Evolutionary conservation across 306 rosid species (phyloP).

Genomic region (Acacia crassicarpa): DNA sequence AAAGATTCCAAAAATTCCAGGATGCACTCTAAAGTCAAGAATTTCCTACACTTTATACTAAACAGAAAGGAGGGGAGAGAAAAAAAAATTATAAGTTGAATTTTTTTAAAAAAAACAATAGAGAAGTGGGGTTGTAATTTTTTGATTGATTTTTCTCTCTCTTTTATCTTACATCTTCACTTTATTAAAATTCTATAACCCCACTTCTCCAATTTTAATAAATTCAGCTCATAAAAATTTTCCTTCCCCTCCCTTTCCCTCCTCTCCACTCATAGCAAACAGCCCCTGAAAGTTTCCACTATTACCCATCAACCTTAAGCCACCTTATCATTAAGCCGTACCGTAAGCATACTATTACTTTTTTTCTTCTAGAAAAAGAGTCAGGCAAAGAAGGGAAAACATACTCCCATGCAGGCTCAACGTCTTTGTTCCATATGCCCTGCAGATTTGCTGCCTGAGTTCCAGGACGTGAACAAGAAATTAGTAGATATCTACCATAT

Average conservation of each 20-base stretch:
- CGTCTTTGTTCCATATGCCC: slow-evolving; percentile 87
- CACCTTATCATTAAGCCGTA: slow-evolving; percentile 9
- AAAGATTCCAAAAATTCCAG: not conserved
- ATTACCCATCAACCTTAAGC: not conserved
- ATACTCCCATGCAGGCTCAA: slow-evolving; percentile 92
- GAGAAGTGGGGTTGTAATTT: too few species aligned
- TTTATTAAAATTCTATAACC: too few species aligned
- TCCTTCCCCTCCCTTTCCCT: too few species aligned
- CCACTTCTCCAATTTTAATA: too few species aligned
- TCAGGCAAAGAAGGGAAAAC: slow-evolving; percentile 29
- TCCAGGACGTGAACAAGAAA: slow-evolving; percentile 85
- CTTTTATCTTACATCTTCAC: too few species aligned
- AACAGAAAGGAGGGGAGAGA: too few species aligned
- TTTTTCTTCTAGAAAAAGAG: not conserved
- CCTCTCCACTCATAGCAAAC: too few species aligned
- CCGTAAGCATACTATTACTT: not conserved
- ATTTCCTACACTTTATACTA: not conserved
- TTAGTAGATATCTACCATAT: slow-evolving; percentile 87
- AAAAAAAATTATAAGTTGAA: too few species aligned
- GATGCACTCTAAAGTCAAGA: not conserved
- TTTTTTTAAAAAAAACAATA: too few species aligned
- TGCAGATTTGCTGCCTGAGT: slow-evolving; percentile 87
- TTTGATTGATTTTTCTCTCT: too few species aligned
- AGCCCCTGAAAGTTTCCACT: not conserved
- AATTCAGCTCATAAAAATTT: too few species aligned